These are phyloP conservation scores for Myriosclerotinia curreyana DNA, from an alignment of 2,329 filamentous ascomycete genomes.

Conservation along the genomic window DNA sequence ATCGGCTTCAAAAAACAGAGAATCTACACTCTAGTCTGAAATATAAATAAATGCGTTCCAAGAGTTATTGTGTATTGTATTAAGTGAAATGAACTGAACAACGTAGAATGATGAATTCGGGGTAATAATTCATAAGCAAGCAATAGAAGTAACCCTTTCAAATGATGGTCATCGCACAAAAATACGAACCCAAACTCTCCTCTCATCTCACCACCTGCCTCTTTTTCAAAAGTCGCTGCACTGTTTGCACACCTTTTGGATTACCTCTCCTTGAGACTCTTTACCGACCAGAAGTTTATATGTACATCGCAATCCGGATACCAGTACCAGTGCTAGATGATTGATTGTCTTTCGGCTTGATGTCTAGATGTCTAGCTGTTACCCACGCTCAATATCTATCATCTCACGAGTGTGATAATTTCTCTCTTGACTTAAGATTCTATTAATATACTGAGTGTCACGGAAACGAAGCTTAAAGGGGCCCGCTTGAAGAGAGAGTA, in stretches of 20 bases:
- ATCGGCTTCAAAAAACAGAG: slow-evolving; percentile 2
- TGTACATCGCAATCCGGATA: background rate
- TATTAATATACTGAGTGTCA: too few species aligned
- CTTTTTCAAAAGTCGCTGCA: background rate
- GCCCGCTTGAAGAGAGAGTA: background rate
- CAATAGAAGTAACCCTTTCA: too few species aligned
- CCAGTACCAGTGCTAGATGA: too few species aligned
- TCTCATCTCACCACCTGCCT: background rate
- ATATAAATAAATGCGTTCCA: background rate
- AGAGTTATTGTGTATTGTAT: too few species aligned
- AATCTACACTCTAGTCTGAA: background rate
- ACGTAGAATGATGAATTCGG: background rate
- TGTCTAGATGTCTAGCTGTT: background rate
- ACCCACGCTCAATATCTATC: too few species aligned
- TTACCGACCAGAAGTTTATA: too few species aligned
- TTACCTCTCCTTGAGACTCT: background rate
- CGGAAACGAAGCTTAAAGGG: background rate
- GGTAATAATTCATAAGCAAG: background rate
- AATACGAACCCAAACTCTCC: too few species aligned
- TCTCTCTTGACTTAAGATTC: background rate
- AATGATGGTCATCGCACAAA: too few species aligned
- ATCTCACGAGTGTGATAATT: background rate
- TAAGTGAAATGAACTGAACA: background rate
- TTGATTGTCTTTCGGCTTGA: background rate
- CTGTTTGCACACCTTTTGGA: too few species aligned